A percentile compares a stretch with the other conserved stretches of the same genome.
Conservation (phyloP, 768 basidiomycete species). For the Candolleomyces efflorescens region DNA sequence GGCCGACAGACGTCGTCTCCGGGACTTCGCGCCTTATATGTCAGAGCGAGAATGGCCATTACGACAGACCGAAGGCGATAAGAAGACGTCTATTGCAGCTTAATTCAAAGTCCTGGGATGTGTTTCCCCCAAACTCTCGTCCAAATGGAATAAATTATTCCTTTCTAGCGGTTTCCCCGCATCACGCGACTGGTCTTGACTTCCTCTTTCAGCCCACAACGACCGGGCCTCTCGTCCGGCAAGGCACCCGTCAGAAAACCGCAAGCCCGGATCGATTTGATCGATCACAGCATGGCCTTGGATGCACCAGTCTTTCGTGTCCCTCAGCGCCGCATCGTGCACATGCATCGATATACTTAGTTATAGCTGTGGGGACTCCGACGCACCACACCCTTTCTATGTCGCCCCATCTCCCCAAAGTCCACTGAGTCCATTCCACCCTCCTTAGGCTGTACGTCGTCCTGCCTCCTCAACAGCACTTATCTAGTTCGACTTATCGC, state of each 20-base stretch:
- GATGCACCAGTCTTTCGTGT: conserved; percentile 8
- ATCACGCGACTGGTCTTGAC: not conserved
- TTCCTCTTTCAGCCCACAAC: too few relatives aligned
- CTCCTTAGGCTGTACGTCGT: not conserved
- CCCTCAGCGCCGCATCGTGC: conserved; percentile 8
- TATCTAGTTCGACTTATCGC: not conserved
- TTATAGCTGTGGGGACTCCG: not conserved
- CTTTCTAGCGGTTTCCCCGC: not conserved
- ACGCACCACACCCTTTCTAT: conserved; percentile 6
- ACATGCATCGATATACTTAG: conserved; percentile 8
- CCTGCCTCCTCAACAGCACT: not conserved
- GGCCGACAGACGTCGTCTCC: too few relatives aligned
- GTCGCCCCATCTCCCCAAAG: conserved; percentile 8
- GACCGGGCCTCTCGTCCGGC: not conserved
- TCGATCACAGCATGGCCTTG: conserved; percentile 10
- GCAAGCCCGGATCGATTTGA: conserved; percentile 8
- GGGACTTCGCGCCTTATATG: too few relatives aligned
- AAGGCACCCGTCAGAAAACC: conserved; percentile 3
- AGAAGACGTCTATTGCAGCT: too few relatives aligned
- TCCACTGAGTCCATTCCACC: conserved; percentile 4
- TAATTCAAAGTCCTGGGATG: not conserved
- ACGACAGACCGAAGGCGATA: too few relatives aligned
- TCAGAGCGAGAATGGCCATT: too few relatives aligned
- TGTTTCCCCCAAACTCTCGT: not conserved
- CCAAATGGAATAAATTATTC: too few relatives aligned